These are phyloP conservation scores for Alternaria sp. DNA, from an alignment of 2,329 filamentous ascomycete genomes.

Conservation along the genomic window DNA sequence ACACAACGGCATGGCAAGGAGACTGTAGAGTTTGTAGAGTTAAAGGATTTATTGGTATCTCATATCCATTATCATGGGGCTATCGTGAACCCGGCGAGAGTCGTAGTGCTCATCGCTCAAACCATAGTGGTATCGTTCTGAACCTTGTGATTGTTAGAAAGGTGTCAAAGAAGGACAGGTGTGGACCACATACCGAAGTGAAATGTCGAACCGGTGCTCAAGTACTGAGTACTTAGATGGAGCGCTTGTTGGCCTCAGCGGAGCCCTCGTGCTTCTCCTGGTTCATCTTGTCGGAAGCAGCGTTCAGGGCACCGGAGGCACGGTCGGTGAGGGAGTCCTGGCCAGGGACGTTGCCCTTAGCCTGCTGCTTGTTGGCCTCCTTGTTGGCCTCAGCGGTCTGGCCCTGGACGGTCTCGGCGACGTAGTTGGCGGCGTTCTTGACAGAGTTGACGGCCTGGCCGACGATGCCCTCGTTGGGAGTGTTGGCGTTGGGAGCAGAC, in stretches of 20 bases:
- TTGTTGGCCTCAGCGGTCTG: conserved; percentile 64
- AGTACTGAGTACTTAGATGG: conserved; percentile 28
- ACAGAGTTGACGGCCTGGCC: conserved; percentile 50
- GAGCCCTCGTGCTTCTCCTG: conserved; percentile 59
- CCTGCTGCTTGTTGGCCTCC: conserved; percentile 70
- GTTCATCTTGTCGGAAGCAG: conserved; percentile 60
- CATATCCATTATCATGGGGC: conserved; percentile 30
- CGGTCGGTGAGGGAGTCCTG: conserved; percentile 54
- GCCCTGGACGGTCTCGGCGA: conserved; percentile 68
- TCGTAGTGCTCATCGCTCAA: conserved; percentile 26
- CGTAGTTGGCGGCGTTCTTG: conserved; percentile 71
- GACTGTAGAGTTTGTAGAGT: conserved; percentile 1
- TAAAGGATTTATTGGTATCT: conserved; percentile 39
- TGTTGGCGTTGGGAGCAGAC: conserved; percentile 54
- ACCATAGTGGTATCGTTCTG: conserved; percentile 21
- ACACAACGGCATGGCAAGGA: neutral
- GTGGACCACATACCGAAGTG: conserved; percentile 20
- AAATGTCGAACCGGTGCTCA: conserved; percentile 21
- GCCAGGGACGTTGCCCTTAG: conserved; percentile 64
- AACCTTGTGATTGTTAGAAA: conserved; percentile 8
- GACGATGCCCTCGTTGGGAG: conserved; percentile 53
- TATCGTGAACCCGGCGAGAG: conserved; percentile 24
- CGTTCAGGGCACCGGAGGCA: conserved; percentile 60
- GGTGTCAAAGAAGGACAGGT: neutral
- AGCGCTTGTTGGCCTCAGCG: conserved; percentile 58